Evolutionary conservation across 2,329 filamentous ascomycete genomes (phyloP), one percentile per base, ranked within the genome.

Genomic region (Knufia fluminis): DNA sequence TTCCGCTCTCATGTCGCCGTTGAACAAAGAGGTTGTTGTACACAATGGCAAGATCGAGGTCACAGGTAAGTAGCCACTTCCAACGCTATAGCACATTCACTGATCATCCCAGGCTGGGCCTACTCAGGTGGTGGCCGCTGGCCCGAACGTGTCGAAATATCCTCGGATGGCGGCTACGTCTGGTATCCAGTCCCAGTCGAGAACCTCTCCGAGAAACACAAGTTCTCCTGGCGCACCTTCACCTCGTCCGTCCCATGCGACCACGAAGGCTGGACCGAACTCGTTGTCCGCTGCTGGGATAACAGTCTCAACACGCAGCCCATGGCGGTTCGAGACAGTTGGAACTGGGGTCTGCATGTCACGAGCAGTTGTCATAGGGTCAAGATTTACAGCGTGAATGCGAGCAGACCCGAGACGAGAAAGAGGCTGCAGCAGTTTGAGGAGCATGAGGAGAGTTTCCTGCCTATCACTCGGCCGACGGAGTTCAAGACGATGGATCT

Each of bases 191-290:
- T 84, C 0, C 80, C 80, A 0, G 65, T 67, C 0, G 73, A 80
- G 43, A 79, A 82, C 1, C 53, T 86, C 52, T 78, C 74, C 2
- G 71, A 70, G 54, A 86, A 86, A 63, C 74, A 78, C 43, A 78
- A 72, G 42, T 79, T 76, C 58, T 74, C 78, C 0, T 86, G 82
- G 83, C 67, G 82, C 10, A 72, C 72, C 0, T 86, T 82, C 83
- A 68, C 77, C 49, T 71, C 74, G 1, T 76, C 82, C 1, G 58
- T 86, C 0, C 82, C 82, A 0, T 77, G 78, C 51, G 78, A 81
- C 42, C 73, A 72, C 1, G 78, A 81, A 54, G 78, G 79, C 0
- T 81, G 78, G 79, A 60, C 78, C 17, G 79, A 82, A 60, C 64
- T 82, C 31, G 71, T 76, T 0, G 72, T 72, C 24, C 68, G 79